Evolutionary conservation across 305 asterid species (phyloP).

Genomic region (Lippia alba): DNA sequence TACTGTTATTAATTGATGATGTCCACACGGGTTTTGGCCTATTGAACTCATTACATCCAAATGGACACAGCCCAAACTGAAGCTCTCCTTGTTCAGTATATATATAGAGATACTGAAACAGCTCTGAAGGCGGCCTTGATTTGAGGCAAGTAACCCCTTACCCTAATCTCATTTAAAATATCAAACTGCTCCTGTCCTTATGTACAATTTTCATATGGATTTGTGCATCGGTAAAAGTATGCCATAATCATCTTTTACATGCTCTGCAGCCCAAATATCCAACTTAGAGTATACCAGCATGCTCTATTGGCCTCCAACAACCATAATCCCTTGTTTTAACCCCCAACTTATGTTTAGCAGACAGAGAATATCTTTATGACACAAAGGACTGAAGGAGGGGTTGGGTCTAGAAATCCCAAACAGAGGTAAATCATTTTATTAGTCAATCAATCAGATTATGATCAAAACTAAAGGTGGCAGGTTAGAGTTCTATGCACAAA

Average conservation of each 20-base stretch:
- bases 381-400: neutral
- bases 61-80: neutral
- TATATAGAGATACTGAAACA: slow-evolving; percentile 1
- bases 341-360: neutral
- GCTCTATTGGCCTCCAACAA: neutral
- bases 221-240: neutral
- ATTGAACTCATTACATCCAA: neutral
- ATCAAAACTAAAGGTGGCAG: slow-evolving; percentile 6
- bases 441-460: slow-evolving; percentile 20
- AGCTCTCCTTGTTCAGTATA: neutral
- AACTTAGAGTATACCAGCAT: neutral
- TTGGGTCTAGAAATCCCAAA: slow-evolving; percentile 13
- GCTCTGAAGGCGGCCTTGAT: neutral
- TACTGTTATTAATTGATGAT: neutral
- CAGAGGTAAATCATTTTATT: neutral
- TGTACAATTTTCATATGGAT: neutral
- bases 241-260: neutral
- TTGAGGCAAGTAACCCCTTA: slow-evolving; percentile 3
- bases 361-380: neutral
- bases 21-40: neutral
- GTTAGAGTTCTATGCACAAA: neutral
- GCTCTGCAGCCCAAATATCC: slow-evolving; percentile 14
- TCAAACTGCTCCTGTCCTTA: slow-evolving; percentile 12
- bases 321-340: neutral
- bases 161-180: neutral